Conservation (phyloP, 495 filamentous ascomycete species). For the Daldinia loculata region DNA sequence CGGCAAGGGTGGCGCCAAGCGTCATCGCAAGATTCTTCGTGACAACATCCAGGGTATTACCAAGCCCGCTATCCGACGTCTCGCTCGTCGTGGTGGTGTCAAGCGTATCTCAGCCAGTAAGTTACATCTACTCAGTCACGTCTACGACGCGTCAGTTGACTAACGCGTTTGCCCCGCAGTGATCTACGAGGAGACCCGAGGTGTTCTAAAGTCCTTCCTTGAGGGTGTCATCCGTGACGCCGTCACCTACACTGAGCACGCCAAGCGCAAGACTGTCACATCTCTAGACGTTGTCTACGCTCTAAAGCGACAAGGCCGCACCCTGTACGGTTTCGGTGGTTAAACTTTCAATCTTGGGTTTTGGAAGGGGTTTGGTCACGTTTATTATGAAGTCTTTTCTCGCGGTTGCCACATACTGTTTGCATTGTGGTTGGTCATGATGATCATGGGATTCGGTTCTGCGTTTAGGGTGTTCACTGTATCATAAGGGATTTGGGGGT, state of each 20-base stretch:
- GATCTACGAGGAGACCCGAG: constrained; percentile 99
- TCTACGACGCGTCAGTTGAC: constrained; percentile 15
- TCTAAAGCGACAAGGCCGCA: constrained; percentile 92
- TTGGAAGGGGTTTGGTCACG: constrained; percentile 39
- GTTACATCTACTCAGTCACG: constrained; percentile 43
- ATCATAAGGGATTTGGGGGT: constrained; percentile 47
- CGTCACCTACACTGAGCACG: constrained; percentile 97
- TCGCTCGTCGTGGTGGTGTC: constrained; percentile 99
- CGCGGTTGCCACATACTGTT: constrained; percentile 35
- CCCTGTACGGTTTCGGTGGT: constrained; percentile 97
- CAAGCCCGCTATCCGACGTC: constrained; percentile 99
- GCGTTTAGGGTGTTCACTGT: constrained; percentile 53
- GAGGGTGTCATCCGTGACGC: constrained; percentile 99
- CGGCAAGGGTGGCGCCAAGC: constrained; percentile 86
- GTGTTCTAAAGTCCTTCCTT: constrained; percentile 99
- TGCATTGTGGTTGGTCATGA: constrained; percentile 47
- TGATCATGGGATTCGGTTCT: constrained; percentile 49
- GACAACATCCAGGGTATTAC: constrained; percentile 99
- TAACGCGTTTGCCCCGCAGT: constrained; percentile 59
- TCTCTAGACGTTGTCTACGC: constrained; percentile 95
- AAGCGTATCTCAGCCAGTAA: constrained; percentile 99
- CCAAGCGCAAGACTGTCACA: constrained; percentile 97
- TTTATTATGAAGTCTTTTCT: constrained; percentile 48
- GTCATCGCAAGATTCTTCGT: constrained; percentile 98
- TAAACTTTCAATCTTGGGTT: constrained; percentile 58